Base-by-base conservation (phyloP, 371 early-diverging fungal genomes). In the Lichtheimia corymbifera region DNA sequence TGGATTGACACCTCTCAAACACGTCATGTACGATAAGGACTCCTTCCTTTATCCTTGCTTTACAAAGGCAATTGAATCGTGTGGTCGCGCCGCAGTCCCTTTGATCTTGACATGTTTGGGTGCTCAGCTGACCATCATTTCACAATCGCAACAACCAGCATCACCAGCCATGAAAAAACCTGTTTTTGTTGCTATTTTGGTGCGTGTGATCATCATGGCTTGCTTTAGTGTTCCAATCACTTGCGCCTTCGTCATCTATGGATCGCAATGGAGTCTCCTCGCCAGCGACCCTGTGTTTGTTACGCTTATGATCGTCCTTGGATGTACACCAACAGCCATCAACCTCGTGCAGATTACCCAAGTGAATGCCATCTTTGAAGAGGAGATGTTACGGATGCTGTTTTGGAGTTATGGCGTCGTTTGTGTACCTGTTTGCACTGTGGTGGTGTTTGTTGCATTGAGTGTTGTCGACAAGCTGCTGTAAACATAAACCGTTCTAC, bases 31-130 rank as follows among this genome's bases (percentile, higher is more conserved):
- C 60, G 79, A 77, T 49, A 65, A 80, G 53, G 72, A 79, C 27
- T 75, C 82, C 0, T 74, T 83, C 59, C 57, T 88, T 11, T 81
- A 84, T 55, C 74, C 84, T 5, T 74, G 86, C 7, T 71, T 89
- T 62, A 77, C 88, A 25, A 75, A 77, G 13, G 87, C 87, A 1
- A 80, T 91, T 22, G 84, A 87, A 52, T 69, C 76, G 47, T 88
- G 89, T 62, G 88, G 89, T 45, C 78, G 74, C 5, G 84, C 89
- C 9, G 82, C 88, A n/a, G 87, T 91, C 14, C 91, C 91, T 2
- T 66, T 88, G 55, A 84, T 88, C 42, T 62, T 91, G 62, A 76
- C 86, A 15, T 88, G 89, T 60, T 75, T 91, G 3, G 91, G 91
- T 18, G 85, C 89, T 14, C 90, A 91, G 62, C 72, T 91, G 12